A percentile compares a stretch with the other conserved stretches of the same genome.
Evolutionary conservation across 192 early-diverging fungal species (phyloP).

Genomic region (Linnemannia schmuckeri): DNA sequence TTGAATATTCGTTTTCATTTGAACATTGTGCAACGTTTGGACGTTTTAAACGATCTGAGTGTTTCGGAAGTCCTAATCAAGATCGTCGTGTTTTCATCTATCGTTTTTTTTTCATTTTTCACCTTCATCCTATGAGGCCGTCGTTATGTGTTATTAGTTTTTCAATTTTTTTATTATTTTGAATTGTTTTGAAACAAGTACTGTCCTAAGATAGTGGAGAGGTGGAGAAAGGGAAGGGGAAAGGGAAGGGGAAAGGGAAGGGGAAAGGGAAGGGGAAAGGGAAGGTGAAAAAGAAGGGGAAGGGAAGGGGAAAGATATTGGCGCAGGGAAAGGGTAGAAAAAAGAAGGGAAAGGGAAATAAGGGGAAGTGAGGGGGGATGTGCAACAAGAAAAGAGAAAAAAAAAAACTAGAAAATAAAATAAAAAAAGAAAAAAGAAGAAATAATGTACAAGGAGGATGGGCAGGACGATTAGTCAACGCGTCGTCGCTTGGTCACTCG

Average conservation of each 20-base stretch:
- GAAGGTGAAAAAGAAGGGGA: background rate
- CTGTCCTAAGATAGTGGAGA: background rate
- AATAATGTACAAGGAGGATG: background rate
- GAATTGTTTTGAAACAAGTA: slow-evolving; percentile 1
- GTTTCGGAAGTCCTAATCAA: background rate
- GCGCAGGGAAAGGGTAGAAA: background rate
- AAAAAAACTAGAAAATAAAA: background rate
- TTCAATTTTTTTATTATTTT: background rate
- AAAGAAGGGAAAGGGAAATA: slow-evolving; percentile 13
- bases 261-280: background rate
- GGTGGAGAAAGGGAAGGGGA: background rate
- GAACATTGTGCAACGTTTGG: background rate
- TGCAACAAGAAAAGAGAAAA: background rate
- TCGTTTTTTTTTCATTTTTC: background rate
- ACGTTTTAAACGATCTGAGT: background rate
- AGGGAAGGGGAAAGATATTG: background rate
- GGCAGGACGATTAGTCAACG: background rate
- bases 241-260: background rate
- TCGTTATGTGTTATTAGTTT: background rate
- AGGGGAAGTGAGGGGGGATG: background rate
- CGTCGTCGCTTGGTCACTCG: slow-evolving; percentile 43
- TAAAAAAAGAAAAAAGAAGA: background rate
- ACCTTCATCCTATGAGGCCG: background rate
- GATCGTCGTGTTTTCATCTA: background rate
- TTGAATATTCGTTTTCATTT: no score